phyloP scores from a whole-genome alignment of 2,329 filamentous ascomycete genomes.

The Trichoderma brevicompactum region DNA sequence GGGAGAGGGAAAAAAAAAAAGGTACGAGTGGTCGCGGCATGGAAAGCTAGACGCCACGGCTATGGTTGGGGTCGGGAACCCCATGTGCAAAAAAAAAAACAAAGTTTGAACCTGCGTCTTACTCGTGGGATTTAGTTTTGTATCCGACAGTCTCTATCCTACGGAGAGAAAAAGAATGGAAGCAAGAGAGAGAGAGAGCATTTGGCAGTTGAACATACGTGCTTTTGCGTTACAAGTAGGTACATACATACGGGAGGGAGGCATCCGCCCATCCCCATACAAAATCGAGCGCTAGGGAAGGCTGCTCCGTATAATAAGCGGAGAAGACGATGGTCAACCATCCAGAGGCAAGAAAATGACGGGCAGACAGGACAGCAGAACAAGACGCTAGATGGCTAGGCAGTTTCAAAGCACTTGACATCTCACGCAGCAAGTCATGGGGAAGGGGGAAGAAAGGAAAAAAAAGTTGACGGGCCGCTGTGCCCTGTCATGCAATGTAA shows the following conservation, averaged over 20 bases:
- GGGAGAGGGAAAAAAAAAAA: conserved; percentile 1
- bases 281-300: conserved; percentile 1
- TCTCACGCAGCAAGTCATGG: not conserved
- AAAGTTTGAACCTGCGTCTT: conserved; percentile 11
- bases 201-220: too few relatives aligned
- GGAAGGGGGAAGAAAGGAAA: not conserved
- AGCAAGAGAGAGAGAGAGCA: not conserved
- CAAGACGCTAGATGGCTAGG: not conserved
- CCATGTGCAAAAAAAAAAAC: not conserved
- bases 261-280: not conserved
- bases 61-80: not conserved
- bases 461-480: conserved; percentile 11
- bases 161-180: not conserved
- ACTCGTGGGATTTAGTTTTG: conserved; percentile 1
- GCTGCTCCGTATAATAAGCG: not conserved
- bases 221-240: too few relatives aligned
- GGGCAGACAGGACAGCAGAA: not conserved
- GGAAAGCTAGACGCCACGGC: conserved; percentile 23
- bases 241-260: too few relatives aligned
- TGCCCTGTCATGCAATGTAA: conserved; percentile 7
- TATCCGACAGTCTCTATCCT: too few relatives aligned
- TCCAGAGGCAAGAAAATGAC: not conserved
- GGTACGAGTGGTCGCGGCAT: conserved; percentile 19
- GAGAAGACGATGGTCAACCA: not conserved
- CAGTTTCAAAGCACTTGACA: not conserved